Conservation (phyloP, 139 green algal genomes). For the Edaphochlamys debaryana region DNA sequence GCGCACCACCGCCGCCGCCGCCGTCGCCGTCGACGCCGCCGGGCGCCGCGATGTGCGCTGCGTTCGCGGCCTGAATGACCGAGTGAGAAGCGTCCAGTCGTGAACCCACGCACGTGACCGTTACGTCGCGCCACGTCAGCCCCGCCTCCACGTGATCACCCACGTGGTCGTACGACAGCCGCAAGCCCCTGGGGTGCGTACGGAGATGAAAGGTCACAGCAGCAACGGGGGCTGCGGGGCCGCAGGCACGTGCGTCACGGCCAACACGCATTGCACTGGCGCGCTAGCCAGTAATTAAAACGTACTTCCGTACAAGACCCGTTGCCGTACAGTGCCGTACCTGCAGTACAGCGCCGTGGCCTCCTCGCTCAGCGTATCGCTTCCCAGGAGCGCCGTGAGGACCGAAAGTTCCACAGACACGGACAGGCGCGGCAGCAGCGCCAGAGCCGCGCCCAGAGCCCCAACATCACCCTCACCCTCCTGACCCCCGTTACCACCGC, state of each 20-base stretch:
- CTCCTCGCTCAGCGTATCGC: conserved; percentile 26
- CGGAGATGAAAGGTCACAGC: no score
- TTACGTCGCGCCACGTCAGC: conserved; percentile 12
- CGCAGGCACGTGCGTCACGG: no score
- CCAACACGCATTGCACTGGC: no score
- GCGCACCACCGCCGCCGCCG: not conserved
- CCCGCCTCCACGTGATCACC: not conserved
- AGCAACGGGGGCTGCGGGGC: no score
- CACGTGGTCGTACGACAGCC: conserved; percentile 1
- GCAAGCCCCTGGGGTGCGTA: no score
- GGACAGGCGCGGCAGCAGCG: not conserved
- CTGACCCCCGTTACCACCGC: no score
- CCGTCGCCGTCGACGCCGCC: not conserved
- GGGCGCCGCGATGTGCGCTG: no score
- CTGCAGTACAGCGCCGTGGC: conserved; percentile 23
- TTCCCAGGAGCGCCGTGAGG: conserved; percentile 21
- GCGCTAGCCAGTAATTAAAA: no score
- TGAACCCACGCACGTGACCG: conserved; percentile 2
- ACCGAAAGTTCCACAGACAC: not conserved
- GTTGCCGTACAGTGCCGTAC: no score
- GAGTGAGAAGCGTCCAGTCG: not conserved
- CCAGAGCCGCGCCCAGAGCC: not conserved
- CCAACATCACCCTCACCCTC: not conserved
- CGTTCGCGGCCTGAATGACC: not conserved
- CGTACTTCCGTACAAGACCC: no score